phyloP scores from a whole-genome alignment of 257 asterid species.

The Rubia yunnanensis region DNA sequence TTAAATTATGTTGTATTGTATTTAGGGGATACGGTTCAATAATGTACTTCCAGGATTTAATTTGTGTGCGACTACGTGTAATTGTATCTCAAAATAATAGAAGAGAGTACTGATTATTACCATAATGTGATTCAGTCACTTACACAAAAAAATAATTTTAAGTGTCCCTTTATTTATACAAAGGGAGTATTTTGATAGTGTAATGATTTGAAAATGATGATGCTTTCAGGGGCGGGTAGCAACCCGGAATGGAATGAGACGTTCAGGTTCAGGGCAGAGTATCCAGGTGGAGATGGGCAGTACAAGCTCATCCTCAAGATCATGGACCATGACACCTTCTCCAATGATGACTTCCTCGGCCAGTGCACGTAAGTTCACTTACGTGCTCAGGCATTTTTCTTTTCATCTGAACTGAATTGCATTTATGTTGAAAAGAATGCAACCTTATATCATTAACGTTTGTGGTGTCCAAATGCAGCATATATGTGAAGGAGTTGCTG shows the following conservation, averaged over 20 bases:
- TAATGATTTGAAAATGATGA: not conserved
- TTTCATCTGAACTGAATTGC: not conserved
- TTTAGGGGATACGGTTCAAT: too few species aligned
- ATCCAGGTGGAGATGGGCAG: conserved; percentile 24
- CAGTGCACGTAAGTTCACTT: conserved; percentile 39
- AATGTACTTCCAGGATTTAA: too few species aligned
- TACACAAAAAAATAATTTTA: too few species aligned
- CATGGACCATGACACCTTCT: conserved; percentile 47
- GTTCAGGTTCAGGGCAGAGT: conserved; percentile 43
- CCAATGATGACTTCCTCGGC: conserved; percentile 51
- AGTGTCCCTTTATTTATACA: too few species aligned
- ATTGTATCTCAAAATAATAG: too few species aligned
- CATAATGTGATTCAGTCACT: too few species aligned
- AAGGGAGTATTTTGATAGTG: too few species aligned
- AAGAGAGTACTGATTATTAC: too few species aligned
- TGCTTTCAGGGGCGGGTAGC: conserved; percentile 41
- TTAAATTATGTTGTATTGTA: too few species aligned
- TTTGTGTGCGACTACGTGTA: too few species aligned
- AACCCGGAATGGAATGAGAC: conserved; percentile 54
- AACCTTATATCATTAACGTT: not conserved
- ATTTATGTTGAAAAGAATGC: too few species aligned
- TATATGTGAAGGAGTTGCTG: conserved; percentile 52
- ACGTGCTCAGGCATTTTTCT: not conserved
- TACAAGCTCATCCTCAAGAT: conserved; percentile 42
- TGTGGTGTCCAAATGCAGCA: conserved; percentile 26